Evolutionary conservation across 768 basidiomycete genomes (phyloP).

Genomic region (Phylloporus sp.): DNA sequence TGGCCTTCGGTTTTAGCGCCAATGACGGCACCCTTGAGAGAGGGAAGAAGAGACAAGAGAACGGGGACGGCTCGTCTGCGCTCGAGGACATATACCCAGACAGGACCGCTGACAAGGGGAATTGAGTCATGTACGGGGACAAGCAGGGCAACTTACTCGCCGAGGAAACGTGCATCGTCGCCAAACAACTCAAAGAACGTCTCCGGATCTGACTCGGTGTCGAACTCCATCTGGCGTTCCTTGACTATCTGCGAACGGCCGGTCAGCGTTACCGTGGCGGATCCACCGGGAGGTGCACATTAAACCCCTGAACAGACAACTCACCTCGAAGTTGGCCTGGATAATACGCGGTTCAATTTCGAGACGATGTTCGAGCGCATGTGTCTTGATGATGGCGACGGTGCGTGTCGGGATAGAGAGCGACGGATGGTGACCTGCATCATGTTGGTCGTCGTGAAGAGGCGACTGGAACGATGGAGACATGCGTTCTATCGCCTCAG

Average conservation of each 20-base stretch:
- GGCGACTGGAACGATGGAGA: constrained; percentile 11
- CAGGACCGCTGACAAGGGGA: constrained; percentile 57
- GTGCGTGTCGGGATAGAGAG: constrained; percentile 46
- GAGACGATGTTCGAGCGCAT: constrained; percentile 69
- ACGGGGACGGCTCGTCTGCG: constrained; percentile 78
- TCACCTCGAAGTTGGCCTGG: constrained; percentile 79
- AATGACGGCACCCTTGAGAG: constrained; percentile 54
- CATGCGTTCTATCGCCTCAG: constrained; percentile 18
- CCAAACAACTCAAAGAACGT: constrained; percentile 78
- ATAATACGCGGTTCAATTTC: constrained; percentile 78
- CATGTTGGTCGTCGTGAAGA: constrained; percentile 14
- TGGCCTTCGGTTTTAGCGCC: constrained; percentile 61
- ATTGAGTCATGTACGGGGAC: constrained; percentile 3
- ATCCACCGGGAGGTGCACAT: constrained; percentile 9
- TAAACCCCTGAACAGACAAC: constrained; percentile 16
- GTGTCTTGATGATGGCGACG: constrained; percentile 80
- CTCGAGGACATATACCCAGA: constrained; percentile 91
- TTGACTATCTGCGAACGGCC: constrained; percentile 62
- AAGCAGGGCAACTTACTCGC: constrained; percentile 55
- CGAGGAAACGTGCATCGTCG: constrained; percentile 66
- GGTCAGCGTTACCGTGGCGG: constrained; percentile 1
- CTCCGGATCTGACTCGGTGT: constrained; percentile 77
- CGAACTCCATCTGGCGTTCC: constrained; percentile 87
- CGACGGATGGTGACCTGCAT: constrained; percentile 7
- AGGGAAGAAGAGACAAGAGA: constrained; percentile 72